Evolutionary conservation across 129 eudicot species (phyloP), one percentile per base, ranked within the genome.

Genomic region (Flaveria bidentis): DNA sequence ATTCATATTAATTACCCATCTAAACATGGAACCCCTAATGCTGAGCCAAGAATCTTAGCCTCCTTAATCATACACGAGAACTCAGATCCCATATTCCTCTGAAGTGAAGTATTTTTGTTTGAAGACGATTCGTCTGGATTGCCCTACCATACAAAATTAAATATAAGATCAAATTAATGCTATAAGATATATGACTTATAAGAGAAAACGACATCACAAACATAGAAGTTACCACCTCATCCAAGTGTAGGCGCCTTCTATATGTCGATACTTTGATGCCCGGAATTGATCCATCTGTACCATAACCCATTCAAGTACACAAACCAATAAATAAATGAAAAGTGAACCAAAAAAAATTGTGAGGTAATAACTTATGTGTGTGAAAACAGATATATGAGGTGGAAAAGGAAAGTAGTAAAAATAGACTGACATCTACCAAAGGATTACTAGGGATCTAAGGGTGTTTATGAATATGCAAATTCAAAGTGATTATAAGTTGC

Each of bases 61-160:
- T 95, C 99, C 80, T 89, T 95, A 62, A 91, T 84, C 96, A 95
- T 91, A 74, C 94, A 76, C 15, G 99, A 95, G 79, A 95, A 95
- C 75, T 87, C 97, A 61, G 99, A 95, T n/a, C 99, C 99, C 89
- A 67, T 87, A 75, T 95, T 95, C 79, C 99, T 87, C 74, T 76
- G 76, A 18, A 95, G 82, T 42, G 97, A 76, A 66, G 82, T 26
- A 42, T 64, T 83, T 72, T 91, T 83, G 45, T 74, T 71, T 76
- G 79, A 52, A 30, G 76, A 71, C 51, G 81, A 64, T 71, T 83
- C 96, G 56, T 80, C 90, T 76, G 36, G 77, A 52, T 72, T 36
- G 49, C 80, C 89, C 99, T 95, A 82, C 49, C 73, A 80, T 75
- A 65, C 45, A 62, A 26, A 36, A 10, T 25, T 9, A 1, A 15